Conservation (phyloP, 306 rosid genomes). For the Malus domestica region ASM211411v1 NC_041801.1:502501-503000, state of each 20-base stretch:
- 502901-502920: not conserved
- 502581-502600: constrained; percentile 55
- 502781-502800: not conserved
- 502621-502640: constrained; percentile 44
- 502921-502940: too few species aligned
- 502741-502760: not conserved
- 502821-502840: not conserved
- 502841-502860: not conserved
- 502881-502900: not conserved
- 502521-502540: constrained; percentile 69
- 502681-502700: not conserved
- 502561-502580: constrained; percentile 67
- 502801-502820: not conserved
- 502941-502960: too few species aligned
- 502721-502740: not conserved
- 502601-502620: constrained; percentile 33
- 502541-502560: constrained; percentile 55
- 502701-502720: not conserved
- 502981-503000: too few species aligned
- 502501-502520: constrained; percentile 71
- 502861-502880: not conserved
- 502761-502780: not conserved
- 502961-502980: too few species aligned
- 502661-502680: not conserved
- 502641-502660: constrained; percentile 12